A percentile compares a stretch with the other conserved stretches of the same genome.
These are phyloP conservation scores for Kurtzmaniella quercitrusa DNA, from an alignment of 1,139 yeast genomes.

Conservation along the genomic window DNA sequence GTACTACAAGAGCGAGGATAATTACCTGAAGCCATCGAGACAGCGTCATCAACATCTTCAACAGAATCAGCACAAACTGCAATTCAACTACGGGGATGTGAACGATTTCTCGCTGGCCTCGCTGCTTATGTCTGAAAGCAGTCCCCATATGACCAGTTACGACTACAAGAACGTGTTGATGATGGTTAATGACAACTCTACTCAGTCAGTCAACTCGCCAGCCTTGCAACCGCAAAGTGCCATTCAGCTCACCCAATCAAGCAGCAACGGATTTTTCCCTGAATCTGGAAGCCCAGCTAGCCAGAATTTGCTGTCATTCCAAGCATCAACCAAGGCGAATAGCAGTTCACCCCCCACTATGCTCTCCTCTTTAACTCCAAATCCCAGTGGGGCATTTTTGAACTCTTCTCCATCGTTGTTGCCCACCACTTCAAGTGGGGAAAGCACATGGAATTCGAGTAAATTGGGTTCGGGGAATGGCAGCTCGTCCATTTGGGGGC, in stretches of 20 bases:
- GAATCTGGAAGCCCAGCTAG: slow-evolving; percentile 18
- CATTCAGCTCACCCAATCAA: slow-evolving; percentile 6
- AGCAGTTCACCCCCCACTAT: slow-evolving; percentile 25
- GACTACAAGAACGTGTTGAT: slow-evolving; percentile 11
- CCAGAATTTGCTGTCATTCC: slow-evolving; percentile 7
- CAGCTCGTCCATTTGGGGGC: not conserved
- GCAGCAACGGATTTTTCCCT: slow-evolving; percentile 9
- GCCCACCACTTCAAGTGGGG: slow-evolving; percentile 3
- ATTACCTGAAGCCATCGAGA: not conserved
- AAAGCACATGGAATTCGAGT: not conserved
- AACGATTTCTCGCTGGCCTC: slow-evolving; percentile 5
- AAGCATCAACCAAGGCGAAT: slow-evolving; percentile 7
- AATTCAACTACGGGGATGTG: slow-evolving; percentile 5
- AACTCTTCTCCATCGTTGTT: slow-evolving; percentile 10
- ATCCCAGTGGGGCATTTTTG: slow-evolving; percentile 6
- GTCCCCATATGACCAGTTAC: slow-evolving; percentile 5
- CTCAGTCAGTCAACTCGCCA: slow-evolving; percentile 21
- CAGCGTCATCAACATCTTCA: slow-evolving; percentile 11
- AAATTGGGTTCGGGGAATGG: not conserved
- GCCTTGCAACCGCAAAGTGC: slow-evolving; percentile 7
- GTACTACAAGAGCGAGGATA: slow-evolving; percentile 7
- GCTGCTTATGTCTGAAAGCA: slow-evolving; percentile 6
- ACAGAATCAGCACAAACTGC: slow-evolving; percentile 7
- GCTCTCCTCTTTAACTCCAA: slow-evolving; percentile 14
- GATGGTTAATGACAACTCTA: slow-evolving; percentile 17